Base-by-base conservation (phyloP, 139 green algal species). In the Dunaliella sp. region DNA sequence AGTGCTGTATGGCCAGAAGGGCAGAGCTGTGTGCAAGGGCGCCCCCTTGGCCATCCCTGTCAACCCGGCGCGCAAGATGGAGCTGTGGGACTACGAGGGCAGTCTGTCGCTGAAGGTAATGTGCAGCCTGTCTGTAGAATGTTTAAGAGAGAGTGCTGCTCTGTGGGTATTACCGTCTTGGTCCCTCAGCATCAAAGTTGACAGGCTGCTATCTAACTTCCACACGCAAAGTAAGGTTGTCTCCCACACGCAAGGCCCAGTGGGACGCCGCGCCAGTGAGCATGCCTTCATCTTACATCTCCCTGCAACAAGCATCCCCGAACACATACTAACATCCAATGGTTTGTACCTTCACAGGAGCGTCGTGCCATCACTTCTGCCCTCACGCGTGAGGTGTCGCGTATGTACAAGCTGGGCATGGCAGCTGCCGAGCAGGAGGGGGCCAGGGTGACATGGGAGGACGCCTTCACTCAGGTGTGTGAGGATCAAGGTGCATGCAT, bases 21-120 rank as follows among this genome's bases (percentile, higher is more conserved):
- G 24, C 0, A 58, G 72, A 72, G 37, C 88, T 21, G n/a, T 80
- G 36, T 77, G 57, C 77, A 3, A 34, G 36, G 85, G 22, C 38
- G 36, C 74, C 25, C 31, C 77, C 1, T 16, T 36, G 0, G 30
- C 48, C 0, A 75, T 83, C 36, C 80, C 74, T 3, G 35, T 86
- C 34, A 84, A 86, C 81, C 75, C 90, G 22, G 21, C 78, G 24
- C 80, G 77, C 33, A 85, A 95, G 79, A 84, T 96, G 82, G 86
- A 92, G 80, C 79, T 95, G 81, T 96, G 93, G 93, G 93, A 96
- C 86, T 95, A 96, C 80, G 93, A 95, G 85, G 87, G 89, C 2
- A 35, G 76, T 37, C 58, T 96, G 24, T 85, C 36, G 31, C 1
- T 31, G 0, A 65, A 92, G 91, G 92, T 94, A 72, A 38, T n/a